Evolutionary conservation across 306 rosid species (phyloP).

Genomic region (Lablab purpureus): DNA sequence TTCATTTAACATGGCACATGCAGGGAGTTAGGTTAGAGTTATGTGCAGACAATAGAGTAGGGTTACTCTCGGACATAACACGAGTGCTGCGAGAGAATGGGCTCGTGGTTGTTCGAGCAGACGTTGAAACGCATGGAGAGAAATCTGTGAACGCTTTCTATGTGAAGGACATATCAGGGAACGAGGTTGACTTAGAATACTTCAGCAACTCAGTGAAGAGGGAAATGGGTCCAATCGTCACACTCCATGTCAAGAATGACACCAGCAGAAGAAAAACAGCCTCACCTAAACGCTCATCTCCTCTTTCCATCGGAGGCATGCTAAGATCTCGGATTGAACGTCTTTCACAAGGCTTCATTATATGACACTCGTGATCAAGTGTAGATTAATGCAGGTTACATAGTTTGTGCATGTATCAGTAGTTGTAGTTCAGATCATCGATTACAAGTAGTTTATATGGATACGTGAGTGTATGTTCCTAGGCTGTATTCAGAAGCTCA

Average conservation of each 20-base stretch:
- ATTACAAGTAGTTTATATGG: neutral
- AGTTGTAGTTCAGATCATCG: neutral
- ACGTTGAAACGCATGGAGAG: slow-evolving; percentile 71
- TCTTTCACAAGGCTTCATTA: slow-evolving; percentile 59
- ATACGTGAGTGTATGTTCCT: neutral
- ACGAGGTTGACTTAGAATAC: slow-evolving; percentile 61
- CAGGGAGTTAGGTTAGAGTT: slow-evolving; percentile 76
- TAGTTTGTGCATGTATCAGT: neutral
- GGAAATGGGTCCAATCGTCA: slow-evolving; percentile 61
- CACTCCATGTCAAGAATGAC: slow-evolving; percentile 56
- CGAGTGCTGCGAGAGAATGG: slow-evolving; percentile 75
- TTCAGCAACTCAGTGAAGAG: slow-evolving; percentile 66
- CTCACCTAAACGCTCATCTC: slow-evolving; percentile 29
- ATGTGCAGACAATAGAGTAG: slow-evolving; percentile 62
- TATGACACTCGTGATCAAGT: neutral
- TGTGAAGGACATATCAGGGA: slow-evolving; percentile 71
- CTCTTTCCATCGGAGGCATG: slow-evolving; percentile 13
- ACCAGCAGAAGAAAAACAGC: slow-evolving; percentile 15
- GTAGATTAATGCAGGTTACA: neutral
- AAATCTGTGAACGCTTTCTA: slow-evolving; percentile 68
- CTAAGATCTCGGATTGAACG: slow-evolving; percentile 41
- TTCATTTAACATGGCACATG: neutral
- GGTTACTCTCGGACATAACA: slow-evolving; percentile 73
- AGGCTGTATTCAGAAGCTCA: slow-evolving; percentile 19
- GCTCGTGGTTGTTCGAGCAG: slow-evolving; percentile 67